These are phyloP conservation scores for Aspergillus fumigatus DNA, from an alignment of 2,329 filamentous ascomycete genomes.

Conservation along the genomic window DNA sequence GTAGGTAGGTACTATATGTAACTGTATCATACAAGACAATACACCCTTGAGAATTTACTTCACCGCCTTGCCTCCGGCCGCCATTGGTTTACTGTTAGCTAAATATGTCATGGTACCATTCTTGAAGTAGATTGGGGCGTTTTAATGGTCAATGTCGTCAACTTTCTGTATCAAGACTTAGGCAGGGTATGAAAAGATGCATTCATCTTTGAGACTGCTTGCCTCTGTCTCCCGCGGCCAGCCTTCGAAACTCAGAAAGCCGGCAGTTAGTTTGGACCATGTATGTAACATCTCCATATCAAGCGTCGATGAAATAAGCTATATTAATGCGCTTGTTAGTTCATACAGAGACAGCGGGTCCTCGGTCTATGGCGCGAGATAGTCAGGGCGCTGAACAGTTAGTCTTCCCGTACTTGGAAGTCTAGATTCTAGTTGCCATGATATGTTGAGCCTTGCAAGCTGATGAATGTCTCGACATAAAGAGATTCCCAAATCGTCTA, in stretches of 20 bases:
- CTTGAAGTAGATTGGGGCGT: neutral
- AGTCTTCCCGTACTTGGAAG: constrained; percentile 3
- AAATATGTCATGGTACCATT: neutral
- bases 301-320: neutral
- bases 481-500: constrained; percentile 39
- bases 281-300: constrained; percentile 19
- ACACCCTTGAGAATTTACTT: neutral
- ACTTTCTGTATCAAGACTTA: neutral
- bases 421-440: neutral
- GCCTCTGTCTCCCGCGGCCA: constrained; percentile 26
- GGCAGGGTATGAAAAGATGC: constrained; percentile 21
- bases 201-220: constrained; percentile 22
- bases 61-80: constrained; percentile 6
- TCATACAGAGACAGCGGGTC: constrained; percentile 41
- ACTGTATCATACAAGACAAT: constrained; percentile 1
- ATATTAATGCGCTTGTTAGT: constrained; percentile 22
- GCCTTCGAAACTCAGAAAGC: constrained; percentile 33
- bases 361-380: constrained; percentile 43
- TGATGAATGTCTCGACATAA: neutral
- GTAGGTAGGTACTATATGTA: neutral
- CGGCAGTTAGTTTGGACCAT: constrained; percentile 36
- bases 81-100: neutral
- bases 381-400: constrained; percentile 37
- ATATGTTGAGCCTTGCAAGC: neutral
- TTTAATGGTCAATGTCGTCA: neutral